Conservation (phyloP, 768 basidiomycete genomes). For the Mycena latifolia region DNA sequence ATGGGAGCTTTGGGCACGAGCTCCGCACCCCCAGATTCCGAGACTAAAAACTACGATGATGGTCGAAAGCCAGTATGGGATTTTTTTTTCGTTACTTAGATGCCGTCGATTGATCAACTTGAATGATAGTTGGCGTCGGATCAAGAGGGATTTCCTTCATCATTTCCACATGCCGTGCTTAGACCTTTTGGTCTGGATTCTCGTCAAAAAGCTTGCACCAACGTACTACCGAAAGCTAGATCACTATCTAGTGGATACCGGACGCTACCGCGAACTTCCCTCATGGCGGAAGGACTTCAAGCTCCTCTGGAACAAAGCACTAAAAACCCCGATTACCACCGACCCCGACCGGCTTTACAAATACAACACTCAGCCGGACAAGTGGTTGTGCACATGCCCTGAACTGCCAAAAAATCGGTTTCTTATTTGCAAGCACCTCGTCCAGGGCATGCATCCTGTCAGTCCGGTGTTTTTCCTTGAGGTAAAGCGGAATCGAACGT, state of each 20-base stretch:
- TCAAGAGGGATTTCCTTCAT: constrained; percentile 44
- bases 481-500: too few species aligned
- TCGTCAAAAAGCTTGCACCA: constrained; percentile 46
- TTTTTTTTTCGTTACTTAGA: constrained; percentile 21
- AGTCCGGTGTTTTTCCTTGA: constrained; percentile 36
- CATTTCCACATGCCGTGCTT: constrained; percentile 39
- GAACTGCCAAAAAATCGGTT: constrained; percentile 39
- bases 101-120: too few species aligned
- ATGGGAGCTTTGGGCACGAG: constrained; percentile 46
- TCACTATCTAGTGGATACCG: constrained; percentile 32
- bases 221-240: constrained; percentile 42
- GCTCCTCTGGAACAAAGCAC: constrained; percentile 33
- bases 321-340: constrained; percentile 36
- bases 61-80: constrained; percentile 44
- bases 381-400: constrained; percentile 41
- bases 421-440: constrained; percentile 45
- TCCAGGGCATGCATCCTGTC: constrained; percentile 38
- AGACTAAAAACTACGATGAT: constrained; percentile 45
- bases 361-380: constrained; percentile 37
- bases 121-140: constrained; percentile 47
- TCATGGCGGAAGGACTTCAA: constrained; percentile 45
- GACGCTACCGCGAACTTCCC: constrained; percentile 38
- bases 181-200: constrained; percentile 49
- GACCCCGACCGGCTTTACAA: constrained; percentile 34
- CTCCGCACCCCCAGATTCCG: constrained; percentile 36